Evolutionary conservation across 2,329 filamentous ascomycete species (phyloP).

Genomic region (Aschersonia sp.): DNA sequence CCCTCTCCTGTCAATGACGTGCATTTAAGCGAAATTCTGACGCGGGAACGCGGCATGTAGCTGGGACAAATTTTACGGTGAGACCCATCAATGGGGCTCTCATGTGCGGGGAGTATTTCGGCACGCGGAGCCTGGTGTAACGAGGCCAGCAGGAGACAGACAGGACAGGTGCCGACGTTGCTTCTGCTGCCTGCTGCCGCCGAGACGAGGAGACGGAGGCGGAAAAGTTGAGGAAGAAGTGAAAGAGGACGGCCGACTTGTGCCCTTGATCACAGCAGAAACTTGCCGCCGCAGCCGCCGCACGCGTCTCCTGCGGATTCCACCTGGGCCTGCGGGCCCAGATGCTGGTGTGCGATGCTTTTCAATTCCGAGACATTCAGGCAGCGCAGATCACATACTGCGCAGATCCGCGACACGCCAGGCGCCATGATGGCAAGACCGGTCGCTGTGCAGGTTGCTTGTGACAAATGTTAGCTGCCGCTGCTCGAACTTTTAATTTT

Average conservation of each 20-base stretch:
- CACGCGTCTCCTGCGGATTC: slow-evolving; percentile 20
- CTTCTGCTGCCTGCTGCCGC: neutral
- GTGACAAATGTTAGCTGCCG: neutral
- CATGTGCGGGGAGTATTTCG: slow-evolving; percentile 8
- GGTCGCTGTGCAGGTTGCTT: slow-evolving; percentile 38
- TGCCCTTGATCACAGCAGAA: slow-evolving; percentile 13
- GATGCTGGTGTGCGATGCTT: slow-evolving; percentile 15
- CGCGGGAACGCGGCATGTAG: neutral
- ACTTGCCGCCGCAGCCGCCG: slow-evolving; percentile 27
- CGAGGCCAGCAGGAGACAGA: neutral
- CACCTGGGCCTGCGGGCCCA: slow-evolving; percentile 13
- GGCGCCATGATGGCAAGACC: slow-evolving; percentile 39
- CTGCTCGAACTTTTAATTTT: no score
- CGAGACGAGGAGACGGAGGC: neutral
- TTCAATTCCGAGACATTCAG: slow-evolving; percentile 28
- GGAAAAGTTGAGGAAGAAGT: neutral
- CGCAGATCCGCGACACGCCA: slow-evolving; percentile 37
- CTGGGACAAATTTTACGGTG: slow-evolving; percentile 1
- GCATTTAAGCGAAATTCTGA: neutral
- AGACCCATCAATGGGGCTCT: slow-evolving; percentile 7
- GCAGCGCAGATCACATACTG: slow-evolving; percentile 37
- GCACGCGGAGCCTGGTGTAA: slow-evolving; percentile 1
- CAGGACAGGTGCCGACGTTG: no score
- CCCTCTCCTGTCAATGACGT: neutral
- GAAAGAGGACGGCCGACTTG: neutral